Conservation (phyloP, 2,329 filamentous ascomycete species). For the Talaromyces sp. region DNA sequence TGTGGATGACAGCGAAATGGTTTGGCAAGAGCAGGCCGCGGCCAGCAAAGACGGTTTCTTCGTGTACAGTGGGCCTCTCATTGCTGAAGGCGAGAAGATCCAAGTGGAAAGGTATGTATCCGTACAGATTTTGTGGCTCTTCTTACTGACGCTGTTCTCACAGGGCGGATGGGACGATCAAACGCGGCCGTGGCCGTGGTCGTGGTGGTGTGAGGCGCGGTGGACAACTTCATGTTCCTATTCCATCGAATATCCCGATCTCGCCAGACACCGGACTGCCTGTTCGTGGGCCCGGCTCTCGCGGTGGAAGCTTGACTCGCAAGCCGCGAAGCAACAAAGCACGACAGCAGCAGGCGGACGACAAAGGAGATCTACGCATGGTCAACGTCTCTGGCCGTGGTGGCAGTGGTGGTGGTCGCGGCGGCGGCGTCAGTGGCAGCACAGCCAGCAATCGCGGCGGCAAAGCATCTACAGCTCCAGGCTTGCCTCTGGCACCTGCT, state of each 20-base stretch:
- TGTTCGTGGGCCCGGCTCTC: conserved; percentile 64
- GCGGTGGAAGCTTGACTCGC: conserved; percentile 66
- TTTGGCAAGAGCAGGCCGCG: conserved; percentile 93
- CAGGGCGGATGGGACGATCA: conserved; percentile 68
- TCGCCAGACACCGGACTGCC: conserved; percentile 84
- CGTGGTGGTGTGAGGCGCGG: conserved; percentile 44
- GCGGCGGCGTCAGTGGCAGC: conserved; percentile 1
- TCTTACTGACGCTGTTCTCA: conserved; percentile 24
- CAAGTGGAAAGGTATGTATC: conserved; percentile 55
- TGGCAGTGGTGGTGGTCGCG: conserved; percentile 13
- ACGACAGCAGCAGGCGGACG: conserved; percentile 74
- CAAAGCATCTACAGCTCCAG: neutral
- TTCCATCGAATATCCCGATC: conserved; percentile 75
- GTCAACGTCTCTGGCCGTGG: conserved; percentile 20
- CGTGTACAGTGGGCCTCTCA: conserved; percentile 88
- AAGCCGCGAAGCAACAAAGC: conserved; percentile 85
- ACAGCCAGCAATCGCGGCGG: neutral
- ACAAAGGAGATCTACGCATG: conserved; percentile 62
- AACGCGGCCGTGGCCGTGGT: conserved; percentile 53
- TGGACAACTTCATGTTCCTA: conserved; percentile 66
- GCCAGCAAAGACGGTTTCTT: conserved; percentile 96
- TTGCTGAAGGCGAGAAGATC: conserved; percentile 79
- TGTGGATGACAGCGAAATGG: conserved; percentile 84
- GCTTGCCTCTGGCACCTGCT: conserved; percentile 14
- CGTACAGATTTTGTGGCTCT: conserved; percentile 10